These are phyloP conservation scores for Hymenoscyphus linearis DNA, from an alignment of 2,329 filamentous ascomycete genomes.

Conservation along the genomic window DNA sequence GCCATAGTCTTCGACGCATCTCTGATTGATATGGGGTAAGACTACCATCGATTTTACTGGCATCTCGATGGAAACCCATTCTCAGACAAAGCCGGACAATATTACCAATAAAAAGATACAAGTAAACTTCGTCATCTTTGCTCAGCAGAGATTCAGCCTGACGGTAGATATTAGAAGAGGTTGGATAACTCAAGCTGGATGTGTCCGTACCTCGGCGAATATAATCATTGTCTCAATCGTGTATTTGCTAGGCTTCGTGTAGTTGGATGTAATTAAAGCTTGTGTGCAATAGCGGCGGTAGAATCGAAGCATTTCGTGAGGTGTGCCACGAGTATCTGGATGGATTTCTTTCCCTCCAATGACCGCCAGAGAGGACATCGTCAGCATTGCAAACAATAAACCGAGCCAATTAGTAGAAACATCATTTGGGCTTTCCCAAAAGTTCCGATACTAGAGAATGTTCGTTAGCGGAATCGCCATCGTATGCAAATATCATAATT, in stretches of 20 bases:
- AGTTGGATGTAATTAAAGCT: conserved; percentile 46
- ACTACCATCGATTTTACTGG: conserved; percentile 32
- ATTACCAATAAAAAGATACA: conserved; percentile 47
- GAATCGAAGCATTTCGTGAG: conserved; percentile 42
- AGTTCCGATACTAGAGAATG: conserved; percentile 40
- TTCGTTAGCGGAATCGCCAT: conserved; percentile 4
- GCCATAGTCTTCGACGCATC: conserved; percentile 59
- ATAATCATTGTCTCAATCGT: conserved; percentile 48
- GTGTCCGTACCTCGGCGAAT: conserved; percentile 39
- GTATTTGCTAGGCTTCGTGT: conserved; percentile 42
- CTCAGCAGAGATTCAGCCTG: conserved; percentile 45
- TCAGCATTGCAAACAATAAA: conserved; percentile 37
- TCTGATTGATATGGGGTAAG: conserved; percentile 72
- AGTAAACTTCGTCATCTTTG: conserved; percentile 46
- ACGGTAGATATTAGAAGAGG: background rate
- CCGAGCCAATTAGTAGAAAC: conserved; percentile 44
- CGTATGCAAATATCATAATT: background rate
- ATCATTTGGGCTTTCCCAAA: conserved; percentile 41
- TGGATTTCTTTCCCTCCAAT: conserved; percentile 40
- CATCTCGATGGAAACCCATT: conserved; percentile 53
- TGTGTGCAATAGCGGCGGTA: conserved; percentile 48
- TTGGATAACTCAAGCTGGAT: background rate
- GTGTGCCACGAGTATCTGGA: conserved; percentile 40
- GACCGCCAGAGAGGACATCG: conserved; percentile 35
- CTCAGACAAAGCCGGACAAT: conserved; percentile 51